phyloP scores from a whole-genome alignment of 805 yeast species.

The Yarrowia porcina region DNA sequence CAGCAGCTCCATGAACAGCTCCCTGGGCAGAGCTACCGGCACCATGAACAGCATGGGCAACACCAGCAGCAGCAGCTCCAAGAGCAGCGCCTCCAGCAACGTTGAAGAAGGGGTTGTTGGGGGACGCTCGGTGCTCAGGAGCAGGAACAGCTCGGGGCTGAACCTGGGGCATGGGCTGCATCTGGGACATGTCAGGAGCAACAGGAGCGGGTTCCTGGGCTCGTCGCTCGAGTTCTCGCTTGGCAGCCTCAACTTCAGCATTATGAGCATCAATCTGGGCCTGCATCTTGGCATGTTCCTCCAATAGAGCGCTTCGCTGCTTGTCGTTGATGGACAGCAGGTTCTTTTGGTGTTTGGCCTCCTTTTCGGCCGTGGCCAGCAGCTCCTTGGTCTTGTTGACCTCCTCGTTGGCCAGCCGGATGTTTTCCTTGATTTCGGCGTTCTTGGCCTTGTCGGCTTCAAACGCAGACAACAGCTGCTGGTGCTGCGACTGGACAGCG shows the following conservation, averaged over 20 bases:
- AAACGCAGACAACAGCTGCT: conserved; percentile 55
- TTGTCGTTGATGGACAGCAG: conserved; percentile 62
- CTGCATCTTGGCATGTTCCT: conserved; percentile 46
- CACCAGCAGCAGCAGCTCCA: conserved; percentile 28
- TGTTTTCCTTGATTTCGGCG: conserved; percentile 60
- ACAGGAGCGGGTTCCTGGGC: conserved; percentile 37
- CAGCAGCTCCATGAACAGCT: conserved; percentile 25
- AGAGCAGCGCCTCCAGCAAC: conserved; percentile 27
- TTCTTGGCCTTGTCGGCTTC: conserved; percentile 70
- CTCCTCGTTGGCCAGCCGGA: conserved; percentile 65
- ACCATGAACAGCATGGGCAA: conserved; percentile 30
- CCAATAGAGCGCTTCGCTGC: conserved; percentile 64
- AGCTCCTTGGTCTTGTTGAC: conserved; percentile 56
- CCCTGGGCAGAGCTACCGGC: neutral
- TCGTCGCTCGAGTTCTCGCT: conserved; percentile 42
- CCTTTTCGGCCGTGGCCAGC: conserved; percentile 50
- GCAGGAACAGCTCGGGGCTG: conserved; percentile 33
- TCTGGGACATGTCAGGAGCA: neutral
- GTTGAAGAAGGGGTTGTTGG: conserved; percentile 19
- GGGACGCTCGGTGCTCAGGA: conserved; percentile 20
- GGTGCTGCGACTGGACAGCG: conserved; percentile 62
- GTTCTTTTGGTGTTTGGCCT: conserved; percentile 60
- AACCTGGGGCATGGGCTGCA: conserved; percentile 24
- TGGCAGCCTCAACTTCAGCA: conserved; percentile 40
- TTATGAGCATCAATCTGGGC: conserved; percentile 40